Percentiles rank a stretch among this genome's conserved stretches.
Conservation (phyloP, 768 basidiomycete genomes). For the Tulasnella sp. region DNA sequence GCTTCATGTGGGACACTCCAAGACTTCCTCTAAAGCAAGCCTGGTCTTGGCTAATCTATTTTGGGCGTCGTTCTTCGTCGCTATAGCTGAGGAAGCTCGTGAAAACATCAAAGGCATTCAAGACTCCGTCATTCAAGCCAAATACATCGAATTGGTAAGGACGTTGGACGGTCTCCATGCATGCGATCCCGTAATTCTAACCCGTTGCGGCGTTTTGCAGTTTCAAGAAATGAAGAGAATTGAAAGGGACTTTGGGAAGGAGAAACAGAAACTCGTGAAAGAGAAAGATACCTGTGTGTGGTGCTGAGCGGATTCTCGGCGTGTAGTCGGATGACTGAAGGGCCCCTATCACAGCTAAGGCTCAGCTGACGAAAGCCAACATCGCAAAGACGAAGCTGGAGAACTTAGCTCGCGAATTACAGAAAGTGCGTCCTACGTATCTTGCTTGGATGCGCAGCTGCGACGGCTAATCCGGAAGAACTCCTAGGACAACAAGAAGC, state of each 20-base stretch:
- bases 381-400: slow-evolving; percentile 86
- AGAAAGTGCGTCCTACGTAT: slow-evolving; percentile 63
- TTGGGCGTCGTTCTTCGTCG: not conserved
- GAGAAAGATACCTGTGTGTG: slow-evolving; percentile 75
- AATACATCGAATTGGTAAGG: slow-evolving; percentile 79
- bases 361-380: slow-evolving; percentile 76
- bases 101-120: slow-evolving; percentile 73
- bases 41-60: slow-evolving; percentile 9
- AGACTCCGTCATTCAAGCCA: slow-evolving; percentile 71
- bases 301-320: not conserved
- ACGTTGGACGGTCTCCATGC: not conserved
- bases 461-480: not conserved
- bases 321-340: not conserved
- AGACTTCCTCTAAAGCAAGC: slow-evolving; percentile 5
- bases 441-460: not conserved
- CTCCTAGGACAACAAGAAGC: slow-evolving; percentile 71
- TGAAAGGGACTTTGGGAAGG: slow-evolving; percentile 82
- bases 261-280: slow-evolving; percentile 82
- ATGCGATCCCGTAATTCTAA: not conserved
- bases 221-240: slow-evolving; percentile 80
- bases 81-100: slow-evolving; percentile 73
- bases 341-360: slow-evolving; percentile 43
- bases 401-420: slow-evolving; percentile 75
- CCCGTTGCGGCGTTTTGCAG: slow-evolving; percentile 30
- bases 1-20: not conserved